phyloP scores from a whole-genome alignment of 345 rosid species.

The Mallotus nudiflorus region DNA sequence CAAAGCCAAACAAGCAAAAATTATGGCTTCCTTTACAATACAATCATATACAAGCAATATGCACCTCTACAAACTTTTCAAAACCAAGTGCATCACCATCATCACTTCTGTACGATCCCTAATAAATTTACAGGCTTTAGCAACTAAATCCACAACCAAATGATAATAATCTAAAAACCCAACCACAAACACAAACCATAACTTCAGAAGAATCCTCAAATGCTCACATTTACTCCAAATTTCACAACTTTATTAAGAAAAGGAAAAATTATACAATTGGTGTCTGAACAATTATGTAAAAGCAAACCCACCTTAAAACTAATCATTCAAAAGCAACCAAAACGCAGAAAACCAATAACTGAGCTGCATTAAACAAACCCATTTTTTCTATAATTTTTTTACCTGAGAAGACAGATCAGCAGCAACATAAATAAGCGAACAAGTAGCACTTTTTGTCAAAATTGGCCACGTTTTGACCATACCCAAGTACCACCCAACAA shows the following conservation, averaged over 20 bases:
- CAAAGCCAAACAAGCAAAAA: no score
- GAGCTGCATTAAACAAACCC: background rate
- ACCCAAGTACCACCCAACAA: conserved; percentile 80
- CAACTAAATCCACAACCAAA: no score
- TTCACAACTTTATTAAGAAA: background rate
- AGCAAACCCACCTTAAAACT: background rate
- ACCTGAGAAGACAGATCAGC: conserved; percentile 98
- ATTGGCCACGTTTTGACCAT: conserved; percentile 83
- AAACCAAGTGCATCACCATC: no score
- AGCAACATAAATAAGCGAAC: conserved; percentile 68
- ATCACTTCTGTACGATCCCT: no score
- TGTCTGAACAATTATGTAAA: background rate
- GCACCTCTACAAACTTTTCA: no score
- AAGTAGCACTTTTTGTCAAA: conserved; percentile 71
- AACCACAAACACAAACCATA: background rate
- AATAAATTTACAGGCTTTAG: no score
- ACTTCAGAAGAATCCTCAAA: background rate
- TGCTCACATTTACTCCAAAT: background rate
- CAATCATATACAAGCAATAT: no score
- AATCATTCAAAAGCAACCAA: background rate
- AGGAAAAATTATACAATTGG: no score
- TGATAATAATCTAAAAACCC: no score
- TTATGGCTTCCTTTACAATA: no score
- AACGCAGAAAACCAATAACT: background rate
- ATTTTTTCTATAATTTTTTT: no score